A percentile compares a stretch with the other conserved stretches of the same genome.
Conservation (phyloP, 805 yeast genomes). For the Lachancea kluyveri region DNA sequence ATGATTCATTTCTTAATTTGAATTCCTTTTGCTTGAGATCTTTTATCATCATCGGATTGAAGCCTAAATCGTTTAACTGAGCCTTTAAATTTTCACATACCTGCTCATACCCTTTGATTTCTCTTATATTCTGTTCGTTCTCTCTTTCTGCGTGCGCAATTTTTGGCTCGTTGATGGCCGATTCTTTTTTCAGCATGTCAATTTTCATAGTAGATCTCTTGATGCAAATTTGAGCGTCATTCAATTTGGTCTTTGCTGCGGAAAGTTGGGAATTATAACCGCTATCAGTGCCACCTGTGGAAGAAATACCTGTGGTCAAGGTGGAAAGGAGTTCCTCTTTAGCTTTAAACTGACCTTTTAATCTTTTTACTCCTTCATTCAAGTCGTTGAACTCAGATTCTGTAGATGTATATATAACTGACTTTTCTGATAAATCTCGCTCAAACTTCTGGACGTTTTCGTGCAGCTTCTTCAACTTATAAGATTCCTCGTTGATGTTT, state of each 20-base stretch:
- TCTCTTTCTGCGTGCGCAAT: conserved; percentile 45
- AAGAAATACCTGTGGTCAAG: conserved; percentile 82
- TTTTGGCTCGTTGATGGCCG: conserved; percentile 40
- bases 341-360: conserved; percentile 43
- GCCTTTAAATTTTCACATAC: conserved; percentile 31
- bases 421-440: conserved; percentile 30
- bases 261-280: conserved; percentile 73
- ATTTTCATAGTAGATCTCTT: conserved; percentile 57
- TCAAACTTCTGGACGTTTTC: conserved; percentile 32
- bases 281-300: conserved; percentile 65
- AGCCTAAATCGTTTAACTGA: conserved; percentile 49
- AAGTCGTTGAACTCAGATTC: conserved; percentile 42
- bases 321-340: conserved; percentile 80
- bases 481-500: conserved; percentile 49
- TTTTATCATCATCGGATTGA: conserved; percentile 40
- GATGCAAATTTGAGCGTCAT: conserved; percentile 47
- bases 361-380: conserved; percentile 37
- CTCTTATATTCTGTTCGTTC: conserved; percentile 39
- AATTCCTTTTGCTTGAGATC: conserved; percentile 43
- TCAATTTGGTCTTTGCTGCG: conserved; percentile 50
- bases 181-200: conserved; percentile 48
- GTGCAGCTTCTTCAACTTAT: conserved; percentile 31
- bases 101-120: conserved; percentile 34
- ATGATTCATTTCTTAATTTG: conserved; percentile 38
- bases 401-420: conserved; percentile 33